Evolutionary conservation across 768 basidiomycete genomes (phyloP).

Genomic region (Ephemerocybe angulata): DNA sequence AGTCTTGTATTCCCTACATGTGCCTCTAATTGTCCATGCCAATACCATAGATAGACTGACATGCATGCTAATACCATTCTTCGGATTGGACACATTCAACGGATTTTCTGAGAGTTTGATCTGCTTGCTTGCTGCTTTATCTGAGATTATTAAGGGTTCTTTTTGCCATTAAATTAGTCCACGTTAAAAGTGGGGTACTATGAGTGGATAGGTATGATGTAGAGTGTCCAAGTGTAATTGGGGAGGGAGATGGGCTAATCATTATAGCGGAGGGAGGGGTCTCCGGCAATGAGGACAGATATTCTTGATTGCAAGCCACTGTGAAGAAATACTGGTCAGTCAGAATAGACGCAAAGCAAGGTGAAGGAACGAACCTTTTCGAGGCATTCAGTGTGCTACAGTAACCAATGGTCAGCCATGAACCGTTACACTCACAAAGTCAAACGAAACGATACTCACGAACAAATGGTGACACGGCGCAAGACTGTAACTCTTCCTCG

Average conservation of each 20-base stretch:
- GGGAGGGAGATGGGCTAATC: too few relatives aligned
- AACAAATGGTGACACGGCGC: constrained; percentile 90
- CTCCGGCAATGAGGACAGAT: constrained; percentile 91
- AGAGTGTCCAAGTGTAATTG: too few relatives aligned
- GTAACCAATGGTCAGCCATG: neutral
- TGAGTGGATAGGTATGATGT: too few relatives aligned
- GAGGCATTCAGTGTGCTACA: constrained; percentile 81
- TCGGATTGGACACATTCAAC: too few relatives aligned
- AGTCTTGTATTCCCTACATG: neutral
- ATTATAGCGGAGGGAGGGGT: constrained; percentile 73
- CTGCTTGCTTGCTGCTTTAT: too few relatives aligned
- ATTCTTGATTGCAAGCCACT: constrained; percentile 84
- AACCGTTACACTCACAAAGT: neutral
- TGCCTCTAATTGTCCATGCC: neutral
- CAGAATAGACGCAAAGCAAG: constrained; percentile 12
- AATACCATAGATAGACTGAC: neutral
- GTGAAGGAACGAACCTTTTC: constrained; percentile 53
- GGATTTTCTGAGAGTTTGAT: too few relatives aligned
- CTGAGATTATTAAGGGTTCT: too few relatives aligned
- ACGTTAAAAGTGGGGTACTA: too few relatives aligned
- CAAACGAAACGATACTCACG: constrained; percentile 41
- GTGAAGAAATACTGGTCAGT: neutral
- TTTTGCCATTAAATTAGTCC: too few relatives aligned
- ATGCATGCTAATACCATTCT: neutral
- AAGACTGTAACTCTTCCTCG: constrained; percentile 71